Conservation (phyloP, 1,284 basidiomycete genomes). For the Ganoderma sinense region DNA sequence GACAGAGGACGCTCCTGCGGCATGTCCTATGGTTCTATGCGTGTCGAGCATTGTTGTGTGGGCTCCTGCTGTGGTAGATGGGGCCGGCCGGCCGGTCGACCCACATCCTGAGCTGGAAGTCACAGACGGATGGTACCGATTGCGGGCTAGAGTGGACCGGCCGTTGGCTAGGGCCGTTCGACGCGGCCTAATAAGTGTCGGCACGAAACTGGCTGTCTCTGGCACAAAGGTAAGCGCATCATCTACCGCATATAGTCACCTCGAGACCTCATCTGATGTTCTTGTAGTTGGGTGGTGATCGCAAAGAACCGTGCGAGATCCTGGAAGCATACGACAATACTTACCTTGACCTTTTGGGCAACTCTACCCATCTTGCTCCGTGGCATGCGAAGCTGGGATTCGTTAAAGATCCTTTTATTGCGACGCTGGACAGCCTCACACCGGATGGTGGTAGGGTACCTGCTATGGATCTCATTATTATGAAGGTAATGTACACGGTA, state of each 20-base stretch:
- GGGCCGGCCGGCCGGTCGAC: constrained; percentile 48
- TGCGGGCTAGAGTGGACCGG: constrained; percentile 80
- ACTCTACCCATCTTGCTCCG: constrained; percentile 84
- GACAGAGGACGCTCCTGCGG: constrained; percentile 77
- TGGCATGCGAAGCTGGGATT: constrained; percentile 94
- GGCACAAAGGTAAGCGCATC: constrained; percentile 75
- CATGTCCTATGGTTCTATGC: constrained; percentile 84
- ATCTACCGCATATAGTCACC: not conserved
- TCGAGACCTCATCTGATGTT: not conserved
- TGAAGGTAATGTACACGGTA: constrained; percentile 66
- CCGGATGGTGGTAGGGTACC: constrained; percentile 85
- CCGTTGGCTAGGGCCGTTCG: constrained; percentile 76
- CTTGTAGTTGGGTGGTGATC: constrained; percentile 71
- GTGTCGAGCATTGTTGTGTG: constrained; percentile 74
- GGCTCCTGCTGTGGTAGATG: constrained; percentile 43
- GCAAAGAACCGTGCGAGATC: constrained; percentile 83
- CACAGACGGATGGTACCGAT: constrained; percentile 96
- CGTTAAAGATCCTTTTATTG: constrained; percentile 65
- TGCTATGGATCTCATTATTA: constrained; percentile 79
- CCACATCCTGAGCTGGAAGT: constrained; percentile 76
- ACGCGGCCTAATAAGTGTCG: constrained; percentile 73
- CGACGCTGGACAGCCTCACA: constrained; percentile 82
- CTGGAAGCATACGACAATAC: constrained; percentile 81
- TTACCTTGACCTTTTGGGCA: constrained; percentile 78
- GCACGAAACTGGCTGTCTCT: constrained; percentile 84